A percentile compares a stretch with the other conserved stretches of the same genome.
Evolutionary conservation across 1,284 basidiomycete species (phyloP).

Genomic region (Apiotrichum gracile): DNA sequence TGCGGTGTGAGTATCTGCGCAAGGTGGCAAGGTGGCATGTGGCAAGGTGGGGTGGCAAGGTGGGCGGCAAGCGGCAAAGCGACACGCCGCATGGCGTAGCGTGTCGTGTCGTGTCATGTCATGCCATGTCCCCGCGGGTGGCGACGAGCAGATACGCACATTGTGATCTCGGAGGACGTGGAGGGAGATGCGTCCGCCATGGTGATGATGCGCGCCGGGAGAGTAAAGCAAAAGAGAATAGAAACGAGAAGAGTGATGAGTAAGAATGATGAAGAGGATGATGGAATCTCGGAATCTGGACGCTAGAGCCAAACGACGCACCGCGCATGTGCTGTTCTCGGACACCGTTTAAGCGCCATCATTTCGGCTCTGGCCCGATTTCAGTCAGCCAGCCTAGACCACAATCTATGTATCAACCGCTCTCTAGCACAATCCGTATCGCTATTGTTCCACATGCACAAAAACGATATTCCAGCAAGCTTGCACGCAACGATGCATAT

Average conservation of each 20-base stretch:
- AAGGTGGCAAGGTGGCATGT: not conserved
- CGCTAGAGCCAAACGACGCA: too few species aligned
- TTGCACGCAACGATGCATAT: too few species aligned
- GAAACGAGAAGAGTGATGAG: slow-evolving; percentile 3
- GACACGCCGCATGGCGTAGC: not conserved
- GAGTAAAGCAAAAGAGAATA: not conserved
- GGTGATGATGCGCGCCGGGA: not conserved
- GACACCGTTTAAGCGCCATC: too few species aligned
- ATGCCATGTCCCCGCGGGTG: too few species aligned
- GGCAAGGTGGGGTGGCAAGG: not conserved
- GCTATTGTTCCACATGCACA: too few species aligned
- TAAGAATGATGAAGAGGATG: not conserved
- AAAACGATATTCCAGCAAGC: too few species aligned
- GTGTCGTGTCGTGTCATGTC: too few species aligned
- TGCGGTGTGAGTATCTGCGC: slow-evolving; percentile 12
- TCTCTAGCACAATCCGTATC: too few species aligned
- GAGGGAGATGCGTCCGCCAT: slow-evolving; percentile 24
- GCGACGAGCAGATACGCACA: slow-evolving; percentile 14
- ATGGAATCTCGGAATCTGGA: not conserved
- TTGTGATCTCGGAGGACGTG: slow-evolving; percentile 23
- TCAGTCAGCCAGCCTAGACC: too few species aligned
- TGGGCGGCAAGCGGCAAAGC: not conserved
- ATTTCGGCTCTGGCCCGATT: too few species aligned
- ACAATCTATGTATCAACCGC: too few species aligned
- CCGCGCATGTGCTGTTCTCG: too few species aligned